Evolutionary conservation across 106 monocot genomes (phyloP).

Genomic region (Cymbidium sinense): DNA sequence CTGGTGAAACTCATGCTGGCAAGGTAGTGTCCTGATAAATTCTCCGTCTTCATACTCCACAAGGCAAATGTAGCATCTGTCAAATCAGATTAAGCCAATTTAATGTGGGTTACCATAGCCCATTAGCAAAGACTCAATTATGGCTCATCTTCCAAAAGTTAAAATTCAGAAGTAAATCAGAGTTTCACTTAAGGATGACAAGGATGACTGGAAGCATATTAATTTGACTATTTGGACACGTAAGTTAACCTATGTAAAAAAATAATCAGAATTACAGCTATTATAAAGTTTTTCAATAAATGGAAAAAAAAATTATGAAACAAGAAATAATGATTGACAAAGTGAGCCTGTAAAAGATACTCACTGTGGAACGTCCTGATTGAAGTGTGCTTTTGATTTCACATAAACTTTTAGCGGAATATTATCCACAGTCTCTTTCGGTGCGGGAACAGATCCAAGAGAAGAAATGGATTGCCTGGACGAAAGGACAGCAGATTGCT

Average conservation of each 20-base stretch:
- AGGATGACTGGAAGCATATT: background rate
- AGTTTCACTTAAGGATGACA: background rate
- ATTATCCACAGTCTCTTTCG: conserved; percentile 78
- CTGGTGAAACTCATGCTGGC: conserved; percentile 89
- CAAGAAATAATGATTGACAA: background rate
- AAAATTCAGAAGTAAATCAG: background rate
- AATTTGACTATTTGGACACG: too few relatives aligned
- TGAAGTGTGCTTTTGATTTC: conserved; percentile 37
- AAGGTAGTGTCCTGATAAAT: conserved; percentile 59
- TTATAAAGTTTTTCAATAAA: background rate
- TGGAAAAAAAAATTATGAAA: background rate
- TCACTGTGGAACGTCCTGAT: conserved; percentile 74
- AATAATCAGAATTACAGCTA: background rate
- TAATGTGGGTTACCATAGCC: background rate
- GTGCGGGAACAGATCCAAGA: conserved; percentile 89
- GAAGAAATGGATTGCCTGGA: conserved; percentile 79
- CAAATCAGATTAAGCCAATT: background rate
- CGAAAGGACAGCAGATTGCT: conserved; percentile 75
- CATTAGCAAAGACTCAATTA: background rate
- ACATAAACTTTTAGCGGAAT: conserved; percentile 61
- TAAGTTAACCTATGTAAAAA: background rate
- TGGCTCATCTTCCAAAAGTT: background rate
- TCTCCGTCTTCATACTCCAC: conserved; percentile 93
- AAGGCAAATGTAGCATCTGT: conserved; percentile 85
- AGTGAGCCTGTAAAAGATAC: conserved; percentile 4